These are phyloP conservation scores for Kwoniella heveanensis DNA, from an alignment of 768 basidiomycete species.

Conservation along the genomic window DNA sequence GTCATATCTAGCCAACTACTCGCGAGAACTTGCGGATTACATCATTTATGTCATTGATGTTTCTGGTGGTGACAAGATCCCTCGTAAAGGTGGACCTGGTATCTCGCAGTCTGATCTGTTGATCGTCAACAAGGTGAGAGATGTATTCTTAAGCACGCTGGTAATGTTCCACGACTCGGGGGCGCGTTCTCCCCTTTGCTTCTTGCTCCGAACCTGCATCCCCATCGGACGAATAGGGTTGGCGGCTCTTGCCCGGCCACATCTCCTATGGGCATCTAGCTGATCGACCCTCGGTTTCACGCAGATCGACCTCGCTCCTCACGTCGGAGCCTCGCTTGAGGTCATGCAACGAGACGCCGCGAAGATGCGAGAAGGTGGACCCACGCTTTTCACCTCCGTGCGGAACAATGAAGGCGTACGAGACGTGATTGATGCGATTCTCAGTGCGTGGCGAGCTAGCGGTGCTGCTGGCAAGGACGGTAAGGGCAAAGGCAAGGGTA, in stretches of 20 bases:
- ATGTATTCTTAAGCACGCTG: neutral
- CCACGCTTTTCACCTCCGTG: slow-evolving; percentile 86
- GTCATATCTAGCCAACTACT: slow-evolving; percentile 76
- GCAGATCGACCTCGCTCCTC: slow-evolving; percentile 88
- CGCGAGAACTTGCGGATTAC: slow-evolving; percentile 92
- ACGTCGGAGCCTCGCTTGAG: slow-evolving; percentile 87
- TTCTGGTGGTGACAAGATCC: slow-evolving; percentile 92
- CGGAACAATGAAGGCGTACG: slow-evolving; percentile 75
- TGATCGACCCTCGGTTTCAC: too few relatives aligned
- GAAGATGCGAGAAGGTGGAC: slow-evolving; percentile 90
- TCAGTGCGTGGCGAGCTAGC: slow-evolving; percentile 79
- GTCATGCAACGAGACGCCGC: slow-evolving; percentile 94
- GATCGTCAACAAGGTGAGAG: slow-evolving; percentile 84
- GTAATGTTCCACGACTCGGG: too few relatives aligned
- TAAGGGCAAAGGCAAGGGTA: slow-evolving; percentile 39
- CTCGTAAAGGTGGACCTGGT: slow-evolving; percentile 95
- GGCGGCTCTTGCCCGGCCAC: too few relatives aligned
- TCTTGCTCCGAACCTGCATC: too few relatives aligned
- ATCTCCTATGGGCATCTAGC: too few relatives aligned
- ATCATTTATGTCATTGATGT: slow-evolving; percentile 68
- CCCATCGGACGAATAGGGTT: too few relatives aligned
- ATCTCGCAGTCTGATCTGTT: slow-evolving; percentile 89
- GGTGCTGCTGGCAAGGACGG: slow-evolving; percentile 53
- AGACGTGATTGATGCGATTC: slow-evolving; percentile 75
- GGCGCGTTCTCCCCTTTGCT: too few relatives aligned